Percentiles rank a stretch among this genome's conserved stretches.
Evolutionary conservation across 1,139 yeast species (phyloP).

Genomic region (Kodamaea arcana): DNA sequence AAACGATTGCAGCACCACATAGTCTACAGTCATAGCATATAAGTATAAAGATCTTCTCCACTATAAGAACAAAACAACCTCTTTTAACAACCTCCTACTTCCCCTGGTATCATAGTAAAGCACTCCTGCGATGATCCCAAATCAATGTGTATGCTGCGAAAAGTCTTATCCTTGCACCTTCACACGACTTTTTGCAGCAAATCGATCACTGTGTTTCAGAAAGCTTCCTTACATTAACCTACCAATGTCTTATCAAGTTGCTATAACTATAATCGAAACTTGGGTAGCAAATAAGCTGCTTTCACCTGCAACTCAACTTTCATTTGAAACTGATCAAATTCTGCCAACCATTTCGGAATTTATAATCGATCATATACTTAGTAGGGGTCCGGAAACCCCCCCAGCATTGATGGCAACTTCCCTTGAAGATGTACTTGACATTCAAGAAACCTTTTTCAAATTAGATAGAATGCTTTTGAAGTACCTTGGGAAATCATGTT

Average conservation of each 20-base stretch:
- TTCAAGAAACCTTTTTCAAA: not conserved
- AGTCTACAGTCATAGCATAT: no score
- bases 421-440: not conserved
- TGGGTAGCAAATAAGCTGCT: not conserved
- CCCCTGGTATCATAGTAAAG: no score
- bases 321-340: not conserved
- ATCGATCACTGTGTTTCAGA: no score
- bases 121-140: no score
- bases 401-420: not conserved
- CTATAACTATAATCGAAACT: not conserved
- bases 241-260: not conserved
- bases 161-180: no score
- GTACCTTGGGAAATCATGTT: not conserved
- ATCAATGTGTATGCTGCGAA: no score
- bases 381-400: not conserved
- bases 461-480: not conserved
- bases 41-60: no score
- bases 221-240: no score
- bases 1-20: no score
- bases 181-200: no score
- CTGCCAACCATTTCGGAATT: not conserved
- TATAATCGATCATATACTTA: not conserved
- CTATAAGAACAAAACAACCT: no score
- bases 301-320: not conserved
- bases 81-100: no score